These are phyloP conservation scores for Diplodia corticola DNA, from an alignment of 2,329 filamentous ascomycete species.

Conservation along the genomic window DNA sequence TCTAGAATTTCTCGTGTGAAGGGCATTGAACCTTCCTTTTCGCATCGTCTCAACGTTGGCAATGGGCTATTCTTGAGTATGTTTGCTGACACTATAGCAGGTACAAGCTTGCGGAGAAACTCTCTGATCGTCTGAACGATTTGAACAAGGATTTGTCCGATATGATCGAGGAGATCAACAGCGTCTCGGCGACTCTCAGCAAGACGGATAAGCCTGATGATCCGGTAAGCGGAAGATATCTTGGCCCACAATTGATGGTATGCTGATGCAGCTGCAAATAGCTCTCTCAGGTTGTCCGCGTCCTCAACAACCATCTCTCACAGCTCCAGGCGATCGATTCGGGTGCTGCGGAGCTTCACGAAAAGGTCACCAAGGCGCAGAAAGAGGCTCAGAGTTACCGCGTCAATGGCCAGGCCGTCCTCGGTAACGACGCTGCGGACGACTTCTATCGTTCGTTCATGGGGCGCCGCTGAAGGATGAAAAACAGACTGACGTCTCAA, in stretches of 20 bases:
- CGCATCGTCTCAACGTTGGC: background rate
- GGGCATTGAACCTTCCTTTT: too few species aligned
- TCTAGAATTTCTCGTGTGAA: too few species aligned
- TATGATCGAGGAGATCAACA: slow-evolving; percentile 99
- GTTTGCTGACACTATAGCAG: slow-evolving; percentile 40
- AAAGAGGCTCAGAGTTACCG: slow-evolving; percentile 67
- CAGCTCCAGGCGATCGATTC: slow-evolving; percentile 93
- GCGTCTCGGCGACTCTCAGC: slow-evolving; percentile 82
- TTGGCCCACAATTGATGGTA: too few species aligned
- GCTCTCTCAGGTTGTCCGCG: slow-evolving; percentile 92
- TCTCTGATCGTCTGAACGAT: slow-evolving; percentile 86
- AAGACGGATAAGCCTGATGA: slow-evolving; percentile 75
- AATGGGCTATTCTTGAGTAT: background rate
- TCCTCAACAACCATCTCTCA: slow-evolving; percentile 88
- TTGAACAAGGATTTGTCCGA: slow-evolving; percentile 90
- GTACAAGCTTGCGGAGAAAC: slow-evolving; percentile 89
- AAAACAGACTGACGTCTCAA: background rate
- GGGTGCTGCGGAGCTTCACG: slow-evolving; percentile 76
- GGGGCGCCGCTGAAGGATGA: slow-evolving; percentile 56
- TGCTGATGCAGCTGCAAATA: slow-evolving; percentile 42
- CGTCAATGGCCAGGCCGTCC: slow-evolving; percentile 49
- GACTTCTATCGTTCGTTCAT: slow-evolving; percentile 90
- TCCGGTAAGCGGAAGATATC: slow-evolving; percentile 28
- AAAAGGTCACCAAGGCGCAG: slow-evolving; percentile 79
- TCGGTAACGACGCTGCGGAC: slow-evolving; percentile 73